A percentile compares a stretch with the other conserved stretches of the same genome.
phyloP scores from a whole-genome alignment of 495 filamentous ascomycete genomes.

The Penicillium daleae region DNA sequence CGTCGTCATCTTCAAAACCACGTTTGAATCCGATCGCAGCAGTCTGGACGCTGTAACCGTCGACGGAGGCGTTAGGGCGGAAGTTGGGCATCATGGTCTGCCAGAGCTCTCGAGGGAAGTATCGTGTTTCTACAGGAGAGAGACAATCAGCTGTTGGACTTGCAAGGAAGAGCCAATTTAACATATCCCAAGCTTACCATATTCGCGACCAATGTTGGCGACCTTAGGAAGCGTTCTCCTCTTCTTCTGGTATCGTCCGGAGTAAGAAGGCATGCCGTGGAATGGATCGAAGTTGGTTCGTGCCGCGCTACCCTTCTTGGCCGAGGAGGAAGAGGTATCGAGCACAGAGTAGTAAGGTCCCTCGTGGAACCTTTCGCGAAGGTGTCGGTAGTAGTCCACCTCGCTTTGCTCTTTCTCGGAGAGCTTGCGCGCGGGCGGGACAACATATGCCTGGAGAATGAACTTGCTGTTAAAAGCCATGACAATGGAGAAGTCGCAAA shows the following conservation, averaged over 20 bases:
- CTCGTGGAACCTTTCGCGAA: conserved; percentile 58
- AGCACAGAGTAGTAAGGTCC: conserved; percentile 62
- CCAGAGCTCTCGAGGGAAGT: conserved; percentile 63
- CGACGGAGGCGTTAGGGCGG: conserved; percentile 41
- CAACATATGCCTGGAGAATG: conserved; percentile 39
- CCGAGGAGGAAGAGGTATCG: conserved; percentile 46
- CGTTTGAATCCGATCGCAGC: conserved; percentile 37
- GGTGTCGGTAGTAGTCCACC: conserved; percentile 49
- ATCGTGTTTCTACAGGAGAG: conserved; percentile 47
- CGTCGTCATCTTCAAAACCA: conserved; percentile 53
- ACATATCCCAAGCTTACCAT: conserved; percentile 37
- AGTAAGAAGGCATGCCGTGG: conserved; percentile 62
- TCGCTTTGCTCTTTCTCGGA: conserved; percentile 38
- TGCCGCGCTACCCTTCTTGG: conserved; percentile 44
- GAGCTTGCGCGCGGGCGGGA: conserved; percentile 40
- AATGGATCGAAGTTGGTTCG: conserved; percentile 59
- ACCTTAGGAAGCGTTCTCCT: conserved; percentile 53
- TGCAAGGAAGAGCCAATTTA: background rate
- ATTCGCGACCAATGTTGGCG: conserved; percentile 44
- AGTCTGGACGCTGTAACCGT: conserved; percentile 31
- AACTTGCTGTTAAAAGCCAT: conserved; percentile 2
- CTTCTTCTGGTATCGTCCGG: conserved; percentile 58
- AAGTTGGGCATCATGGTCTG: conserved; percentile 52
- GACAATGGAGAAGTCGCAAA: background rate
- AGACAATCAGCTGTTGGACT: conserved; percentile 11